Percentiles rank a stretch among this genome's conserved stretches.
Conservation (phyloP, 257 asterid species). For the Catharanthus roseus region DNA sequence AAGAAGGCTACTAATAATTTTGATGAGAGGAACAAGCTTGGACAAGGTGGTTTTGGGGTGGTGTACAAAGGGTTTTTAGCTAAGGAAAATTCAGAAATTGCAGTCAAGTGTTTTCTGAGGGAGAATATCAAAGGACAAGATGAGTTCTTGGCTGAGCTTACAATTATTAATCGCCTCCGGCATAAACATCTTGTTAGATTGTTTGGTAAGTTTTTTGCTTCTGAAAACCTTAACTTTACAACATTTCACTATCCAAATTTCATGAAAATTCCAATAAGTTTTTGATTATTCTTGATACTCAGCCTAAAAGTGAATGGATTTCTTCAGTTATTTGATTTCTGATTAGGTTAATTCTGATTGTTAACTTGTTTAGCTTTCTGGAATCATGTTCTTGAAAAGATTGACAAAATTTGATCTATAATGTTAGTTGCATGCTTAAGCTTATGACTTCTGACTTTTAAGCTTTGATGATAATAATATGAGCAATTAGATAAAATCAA, state of each 20-base stretch:
- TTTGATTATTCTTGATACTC: slow-evolving; percentile 20
- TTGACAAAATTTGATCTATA: too few relatives aligned
- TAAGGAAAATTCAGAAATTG: slow-evolving; percentile 8
- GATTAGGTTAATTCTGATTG: too few relatives aligned
- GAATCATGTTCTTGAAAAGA: not conserved
- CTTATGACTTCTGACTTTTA: not conserved
- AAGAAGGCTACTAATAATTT: slow-evolving; percentile 72
- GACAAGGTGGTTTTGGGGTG: slow-evolving; percentile 58
- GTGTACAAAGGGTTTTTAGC: slow-evolving; percentile 3
- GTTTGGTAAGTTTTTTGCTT: slow-evolving; percentile 43
- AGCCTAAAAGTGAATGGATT: not conserved
- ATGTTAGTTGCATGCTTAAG: not conserved
- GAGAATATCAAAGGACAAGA: slow-evolving; percentile 74
- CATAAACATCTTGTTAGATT: slow-evolving; percentile 82
- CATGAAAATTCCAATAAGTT: not conserved
- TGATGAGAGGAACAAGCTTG: slow-evolving; percentile 69
- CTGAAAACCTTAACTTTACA: not conserved
- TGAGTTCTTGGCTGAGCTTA: slow-evolving; percentile 90
- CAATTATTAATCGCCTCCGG: slow-evolving; percentile 82
- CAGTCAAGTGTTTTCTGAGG: slow-evolving; percentile 32
- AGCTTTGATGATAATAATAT: not conserved
- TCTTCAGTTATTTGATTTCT: not conserved
- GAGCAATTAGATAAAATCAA: not conserved
- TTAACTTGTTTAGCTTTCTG: not conserved
- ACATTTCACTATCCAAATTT: not conserved